Percentiles rank a stretch among this genome's conserved stretches.
Evolutionary conservation across 2,329 filamentous ascomycete species (phyloP).

Genomic region (Beauveria varroae): DNA sequence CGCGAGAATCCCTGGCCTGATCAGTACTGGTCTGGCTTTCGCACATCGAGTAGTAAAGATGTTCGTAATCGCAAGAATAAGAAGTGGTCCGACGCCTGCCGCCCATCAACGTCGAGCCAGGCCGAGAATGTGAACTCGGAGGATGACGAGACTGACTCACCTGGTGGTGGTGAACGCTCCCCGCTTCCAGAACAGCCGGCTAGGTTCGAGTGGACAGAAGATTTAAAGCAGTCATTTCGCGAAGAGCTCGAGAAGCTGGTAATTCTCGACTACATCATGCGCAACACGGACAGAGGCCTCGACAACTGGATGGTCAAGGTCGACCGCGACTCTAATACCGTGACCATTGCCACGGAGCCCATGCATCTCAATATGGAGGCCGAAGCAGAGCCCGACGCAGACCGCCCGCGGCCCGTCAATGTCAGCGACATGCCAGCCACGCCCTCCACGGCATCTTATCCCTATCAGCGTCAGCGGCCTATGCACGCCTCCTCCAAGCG

Average conservation of each 20-base stretch:
- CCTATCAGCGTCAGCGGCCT: constrained; percentile 71
- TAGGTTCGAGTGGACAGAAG: constrained; percentile 78
- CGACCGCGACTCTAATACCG: constrained; percentile 74
- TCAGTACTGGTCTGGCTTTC: constrained; percentile 66
- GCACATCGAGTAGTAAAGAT: constrained; percentile 45
- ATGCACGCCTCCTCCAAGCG: constrained; percentile 68
- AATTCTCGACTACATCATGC: constrained; percentile 97
- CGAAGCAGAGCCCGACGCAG: constrained; percentile 34
- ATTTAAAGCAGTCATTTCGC: constrained; percentile 81
- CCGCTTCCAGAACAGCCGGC: constrained; percentile 47
- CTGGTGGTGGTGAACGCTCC: constrained; percentile 28
- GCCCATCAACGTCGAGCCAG: constrained; percentile 46
- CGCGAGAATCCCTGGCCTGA: constrained; percentile 97
- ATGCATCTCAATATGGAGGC: constrained; percentile 56
- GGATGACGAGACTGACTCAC: constrained; percentile 37
- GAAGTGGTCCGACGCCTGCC: constrained; percentile 73
- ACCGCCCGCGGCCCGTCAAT: constrained; percentile 56
- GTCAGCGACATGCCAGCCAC: constrained; percentile 33
- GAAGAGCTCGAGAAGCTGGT: constrained; percentile 96
- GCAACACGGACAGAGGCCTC: constrained; percentile 90
- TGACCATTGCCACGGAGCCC: constrained; percentile 80
- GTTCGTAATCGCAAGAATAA: constrained; percentile 60
- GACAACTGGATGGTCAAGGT: constrained; percentile 99
- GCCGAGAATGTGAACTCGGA: constrained; percentile 59
- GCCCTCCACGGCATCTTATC: constrained; percentile 43